Base-by-base conservation (phyloP, 83 land plant species). In the Isoetes engelmannii region DNA sequence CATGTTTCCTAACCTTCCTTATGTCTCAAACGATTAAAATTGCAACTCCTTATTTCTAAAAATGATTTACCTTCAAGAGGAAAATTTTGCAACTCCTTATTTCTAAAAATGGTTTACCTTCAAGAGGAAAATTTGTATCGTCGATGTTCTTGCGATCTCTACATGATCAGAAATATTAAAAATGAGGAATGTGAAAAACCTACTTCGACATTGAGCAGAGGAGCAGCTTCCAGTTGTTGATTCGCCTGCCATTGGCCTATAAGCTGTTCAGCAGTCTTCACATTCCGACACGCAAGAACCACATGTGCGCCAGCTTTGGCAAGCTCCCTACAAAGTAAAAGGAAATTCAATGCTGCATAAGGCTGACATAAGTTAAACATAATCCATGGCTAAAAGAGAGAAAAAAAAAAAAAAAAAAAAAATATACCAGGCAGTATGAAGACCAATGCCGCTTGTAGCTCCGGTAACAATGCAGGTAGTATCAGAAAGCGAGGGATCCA, bases 231-330 rank as follows among this genome's bases (percentile, higher is more conserved):
- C 47, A 21, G 54, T 47, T 28, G 20, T 48, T 63, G 75, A 7
- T 80, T 71, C 9, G 28, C 57, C 65, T 82, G 87, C 98, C 98
- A 93, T 60, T 85, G 79, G 53, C 78, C 77, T 10, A 93, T 76
- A 77, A 93, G 77, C 37, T 84, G 86, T 56, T 84, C 65, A 43
- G 90, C 98, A 7, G 82, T 82, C 41, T 81, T 75, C 0, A 82
- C 45, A 15, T 83, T 93, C 73, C 96, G 83, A 7, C 87, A 86
- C 5, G 96, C 98, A 79, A 93, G 82, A 1, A 93, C 87, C 55
- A 93, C 92, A 76, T 93, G 96, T 7, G 87, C 98, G 51, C 98
- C 96, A 17, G 90, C 58, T 70, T 86, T 85, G 37, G 96, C 97
- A 68, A 90, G 73, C 64, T 85, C 82, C 77, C 91, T 87, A 63